Evolutionary conservation across 768 basidiomycete species (phyloP), one percentile per base, ranked within the genome.

Genomic region (Clavulina sp.): DNA sequence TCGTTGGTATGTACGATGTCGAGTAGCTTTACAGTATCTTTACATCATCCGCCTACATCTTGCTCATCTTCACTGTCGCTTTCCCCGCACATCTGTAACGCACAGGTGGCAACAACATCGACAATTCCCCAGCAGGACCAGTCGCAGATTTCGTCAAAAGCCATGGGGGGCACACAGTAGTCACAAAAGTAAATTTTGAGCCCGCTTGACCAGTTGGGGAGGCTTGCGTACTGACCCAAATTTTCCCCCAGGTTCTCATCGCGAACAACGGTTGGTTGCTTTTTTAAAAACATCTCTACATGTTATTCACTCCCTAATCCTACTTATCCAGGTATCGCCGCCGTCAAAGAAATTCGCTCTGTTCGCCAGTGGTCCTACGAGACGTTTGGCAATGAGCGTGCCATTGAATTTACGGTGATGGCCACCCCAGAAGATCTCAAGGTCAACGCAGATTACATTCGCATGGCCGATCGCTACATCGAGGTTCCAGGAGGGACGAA

Each of bases 321-420:
- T 56, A 57, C 63, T 48, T 67, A 55, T 52, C n/a, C 57, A 86
- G 86, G 87, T 74, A 99, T 96, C 61, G 93, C 93, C 49, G 95
- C 92, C 51, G 95, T 99, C 47, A 99, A 99, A 68, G 95, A 97
- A 70, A 99, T 99, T 61, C 81, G 95, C 47, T 97, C 95, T 44
- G 84, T 99, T 59, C 79, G 95, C 52, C 93, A 97, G 78, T 99
- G 95, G 95, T 91, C 87, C 61, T 99, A 97, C 69, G 95, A 97
- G 69, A 91, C 92, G 0, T 99, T 99, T 67, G 95, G 95, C 54
- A 80, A 79, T 51, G 95, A 99, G 63, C 82, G 88, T 58, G 86
- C 84, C 51, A 75, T 99, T 68, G 92, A 99, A 65, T 97, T 99
- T 73, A 93, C 91, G 34, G 95, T 97, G 54, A 97, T 99, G 95